phyloP scores from a whole-genome alignment of 2,329 filamentous ascomycete genomes.

The Exophiala sideris region DNA sequence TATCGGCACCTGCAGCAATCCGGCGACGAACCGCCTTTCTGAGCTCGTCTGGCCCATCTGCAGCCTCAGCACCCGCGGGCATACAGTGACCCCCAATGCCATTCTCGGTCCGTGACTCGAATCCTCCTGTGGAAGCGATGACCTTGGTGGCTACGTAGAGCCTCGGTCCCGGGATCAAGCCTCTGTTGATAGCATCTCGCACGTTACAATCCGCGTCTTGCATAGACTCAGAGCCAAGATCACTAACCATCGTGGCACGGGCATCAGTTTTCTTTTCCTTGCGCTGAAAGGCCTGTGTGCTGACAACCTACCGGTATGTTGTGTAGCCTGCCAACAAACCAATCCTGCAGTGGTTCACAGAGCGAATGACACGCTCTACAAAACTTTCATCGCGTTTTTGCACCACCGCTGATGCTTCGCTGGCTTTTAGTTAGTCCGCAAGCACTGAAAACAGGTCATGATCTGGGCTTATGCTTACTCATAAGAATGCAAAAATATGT shows the following conservation, averaged over 20 bases:
- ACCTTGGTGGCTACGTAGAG: slow-evolving; percentile 54
- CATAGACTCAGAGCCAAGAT: slow-evolving; percentile 54
- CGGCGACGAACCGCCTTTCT: slow-evolving; percentile 46
- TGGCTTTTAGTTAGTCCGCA: slow-evolving; percentile 16
- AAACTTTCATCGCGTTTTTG: slow-evolving; percentile 59
- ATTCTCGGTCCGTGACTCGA: slow-evolving; percentile 51
- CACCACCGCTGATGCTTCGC: no score
- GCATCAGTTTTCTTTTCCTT: background rate
- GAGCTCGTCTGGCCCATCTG: slow-evolving; percentile 48
- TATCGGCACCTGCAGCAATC: slow-evolving; percentile 47
- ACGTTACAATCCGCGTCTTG: slow-evolving; percentile 50
- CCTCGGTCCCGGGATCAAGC: slow-evolving; percentile 52
- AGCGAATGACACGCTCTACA: slow-evolving; percentile 55
- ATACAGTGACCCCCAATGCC: slow-evolving; percentile 28
- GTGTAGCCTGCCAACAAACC: slow-evolving; percentile 58
- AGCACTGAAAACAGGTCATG: slow-evolving; percentile 36
- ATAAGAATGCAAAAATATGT: slow-evolving; percentile 54
- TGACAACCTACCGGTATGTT: slow-evolving; percentile 44
- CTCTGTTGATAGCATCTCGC: slow-evolving; percentile 53
- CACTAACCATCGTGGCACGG: slow-evolving; percentile 24
- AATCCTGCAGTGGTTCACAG: slow-evolving; percentile 51
- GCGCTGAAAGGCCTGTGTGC: background rate
- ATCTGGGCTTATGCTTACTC: slow-evolving; percentile 24
- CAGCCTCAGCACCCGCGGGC: slow-evolving; percentile 43
- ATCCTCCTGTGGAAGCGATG: slow-evolving; percentile 51